These are phyloP conservation scores for Wallacemonas sp. DNA, from an alignment of 208 protist species.

Conservation along the genomic window DNA sequence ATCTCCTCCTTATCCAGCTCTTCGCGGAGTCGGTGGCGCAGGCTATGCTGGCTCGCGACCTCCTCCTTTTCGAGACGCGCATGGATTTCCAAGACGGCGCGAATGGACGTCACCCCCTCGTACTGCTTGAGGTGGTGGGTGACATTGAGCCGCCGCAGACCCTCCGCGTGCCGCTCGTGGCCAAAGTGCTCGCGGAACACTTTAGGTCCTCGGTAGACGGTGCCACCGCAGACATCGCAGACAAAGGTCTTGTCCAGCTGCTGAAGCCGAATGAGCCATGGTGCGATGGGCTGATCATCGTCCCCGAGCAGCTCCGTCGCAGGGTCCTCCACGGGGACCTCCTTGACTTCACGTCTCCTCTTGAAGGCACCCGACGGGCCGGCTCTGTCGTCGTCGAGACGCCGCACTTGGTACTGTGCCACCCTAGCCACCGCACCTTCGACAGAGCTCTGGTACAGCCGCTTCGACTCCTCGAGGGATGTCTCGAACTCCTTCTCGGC, in stretches of 20 bases:
- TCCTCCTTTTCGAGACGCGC: constrained; percentile 34
- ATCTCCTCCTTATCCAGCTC: constrained; percentile 83
- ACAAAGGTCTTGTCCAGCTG: constrained; percentile 81
- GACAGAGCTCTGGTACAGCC: constrained; percentile 51
- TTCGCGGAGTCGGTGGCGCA: constrained; percentile 66
- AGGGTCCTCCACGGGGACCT: constrained; percentile 22
- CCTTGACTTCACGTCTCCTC: constrained; percentile 8
- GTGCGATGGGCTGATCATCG: constrained; percentile 77
- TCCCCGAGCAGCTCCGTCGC: constrained; percentile 56
- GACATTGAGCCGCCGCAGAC: constrained; percentile 74
- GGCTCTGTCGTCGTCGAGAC: constrained; percentile 13
- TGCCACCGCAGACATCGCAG: constrained; percentile 89
- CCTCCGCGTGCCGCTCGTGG: constrained; percentile 76
- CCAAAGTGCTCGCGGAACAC: constrained; percentile 88
- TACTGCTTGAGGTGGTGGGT: constrained; percentile 67
- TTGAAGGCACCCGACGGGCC: not conserved
- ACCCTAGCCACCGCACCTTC: constrained; percentile 74
- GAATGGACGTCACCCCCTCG: constrained; percentile 76
- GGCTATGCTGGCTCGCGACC: constrained; percentile 13
- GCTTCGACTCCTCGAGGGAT: constrained; percentile 55
- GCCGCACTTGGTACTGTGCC: constrained; percentile 63
- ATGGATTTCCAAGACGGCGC: constrained; percentile 75
- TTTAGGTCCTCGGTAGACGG: constrained; percentile 83
- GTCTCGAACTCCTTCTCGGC: constrained; percentile 66
- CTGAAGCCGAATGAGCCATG: constrained; percentile 81